A percentile compares a stretch with the other conserved stretches of the same genome.
These are phyloP conservation scores for Cubamyces sp. DNA, from an alignment of 768 basidiomycete genomes.

Conservation along the genomic window DNA sequence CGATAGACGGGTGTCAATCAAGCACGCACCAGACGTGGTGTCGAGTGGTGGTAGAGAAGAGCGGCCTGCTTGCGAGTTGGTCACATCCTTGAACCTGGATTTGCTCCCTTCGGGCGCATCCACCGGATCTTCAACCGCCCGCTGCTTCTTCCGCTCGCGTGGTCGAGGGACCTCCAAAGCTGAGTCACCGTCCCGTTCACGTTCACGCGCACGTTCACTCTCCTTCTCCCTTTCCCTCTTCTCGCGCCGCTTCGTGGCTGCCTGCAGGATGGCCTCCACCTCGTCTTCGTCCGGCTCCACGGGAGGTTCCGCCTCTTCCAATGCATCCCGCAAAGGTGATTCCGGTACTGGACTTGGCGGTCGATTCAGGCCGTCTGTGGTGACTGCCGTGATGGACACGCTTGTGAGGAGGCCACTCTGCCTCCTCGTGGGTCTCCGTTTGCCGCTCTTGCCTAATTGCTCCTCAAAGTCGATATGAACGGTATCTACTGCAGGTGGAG, in stretches of 20 bases:
- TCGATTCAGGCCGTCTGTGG: slow-evolving; percentile 39
- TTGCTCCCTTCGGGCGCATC: slow-evolving; percentile 43
- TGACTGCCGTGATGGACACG: slow-evolving; percentile 39
- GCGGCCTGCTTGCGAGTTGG: slow-evolving; percentile 54
- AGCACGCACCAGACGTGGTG: slow-evolving; percentile 41
- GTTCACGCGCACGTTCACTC: slow-evolving; percentile 29
- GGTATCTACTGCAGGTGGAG: slow-evolving; percentile 34
- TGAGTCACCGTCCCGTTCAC: slow-evolving; percentile 35
- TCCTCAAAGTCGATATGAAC: slow-evolving; percentile 40
- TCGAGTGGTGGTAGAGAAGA: slow-evolving; percentile 41
- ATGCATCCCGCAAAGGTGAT: slow-evolving; percentile 58
- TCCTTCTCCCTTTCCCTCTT: slow-evolving; percentile 51
- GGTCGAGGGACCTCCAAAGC: slow-evolving; percentile 30
- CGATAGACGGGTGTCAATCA: not conserved
- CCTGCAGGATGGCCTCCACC: slow-evolving; percentile 42
- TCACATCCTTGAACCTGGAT: slow-evolving; percentile 65
- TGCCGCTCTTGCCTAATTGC: slow-evolving; percentile 38
- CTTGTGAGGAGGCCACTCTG: slow-evolving; percentile 58
- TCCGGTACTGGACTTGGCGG: slow-evolving; percentile 72
- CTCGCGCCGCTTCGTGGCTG: slow-evolving; percentile 51
- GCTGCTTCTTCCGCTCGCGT: slow-evolving; percentile 46
- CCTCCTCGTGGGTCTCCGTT: slow-evolving; percentile 41
- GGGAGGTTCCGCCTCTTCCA: slow-evolving; percentile 58
- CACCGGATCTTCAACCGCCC: slow-evolving; percentile 41
- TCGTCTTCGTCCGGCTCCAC: slow-evolving; percentile 38